phyloP scores from a whole-genome alignment of 345 rosid genomes.

The Salix viminalis region DNA sequence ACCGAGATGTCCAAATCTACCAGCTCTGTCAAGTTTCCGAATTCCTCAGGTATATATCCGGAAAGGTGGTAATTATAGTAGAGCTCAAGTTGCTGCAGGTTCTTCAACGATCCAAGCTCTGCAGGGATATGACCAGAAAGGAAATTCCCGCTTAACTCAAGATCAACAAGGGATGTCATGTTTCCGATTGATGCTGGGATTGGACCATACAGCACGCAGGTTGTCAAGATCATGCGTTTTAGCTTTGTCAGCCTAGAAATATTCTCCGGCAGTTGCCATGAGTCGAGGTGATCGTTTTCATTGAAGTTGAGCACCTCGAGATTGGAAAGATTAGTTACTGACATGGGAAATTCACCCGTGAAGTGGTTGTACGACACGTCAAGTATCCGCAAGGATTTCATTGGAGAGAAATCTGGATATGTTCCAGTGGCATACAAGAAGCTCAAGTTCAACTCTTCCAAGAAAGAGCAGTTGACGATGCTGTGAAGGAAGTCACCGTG shows the following conservation, averaged over 20 bases:
- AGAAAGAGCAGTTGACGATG: constrained; percentile 60
- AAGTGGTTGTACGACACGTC: constrained; percentile 27
- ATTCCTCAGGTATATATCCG: constrained; percentile 72
- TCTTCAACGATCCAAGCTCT: constrained; percentile 68
- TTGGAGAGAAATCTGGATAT: constrained; percentile 27
- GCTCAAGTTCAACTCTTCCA: constrained; percentile 40
- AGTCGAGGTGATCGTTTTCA: constrained; percentile 17
- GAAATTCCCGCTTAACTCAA: constrained; percentile 77
- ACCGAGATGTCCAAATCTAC: constrained; percentile 85
- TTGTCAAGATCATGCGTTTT: constrained; percentile 54
- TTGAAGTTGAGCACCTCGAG: constrained; percentile 29
- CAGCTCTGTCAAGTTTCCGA: constrained; percentile 84
- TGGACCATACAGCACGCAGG: constrained; percentile 56
- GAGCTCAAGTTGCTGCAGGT: constrained; percentile 72
- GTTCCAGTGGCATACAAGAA: constrained; percentile 12
- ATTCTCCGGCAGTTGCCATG: constrained; percentile 28
- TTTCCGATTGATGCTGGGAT: constrained; percentile 75
- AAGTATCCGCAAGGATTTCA: constrained; percentile 18
- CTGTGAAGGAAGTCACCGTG: constrained; percentile 47
- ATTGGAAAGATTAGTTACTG: constrained; percentile 23
- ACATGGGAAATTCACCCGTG: constrained; percentile 26
- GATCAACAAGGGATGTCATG: constrained; percentile 79
- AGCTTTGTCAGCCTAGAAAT: constrained; percentile 45
- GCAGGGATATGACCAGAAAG: constrained; percentile 61
- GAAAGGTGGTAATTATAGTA: constrained; percentile 60